Base-by-base conservation (phyloP, 1,139 yeast genomes). In the Sugiyamaella neomexicana region DNA sequence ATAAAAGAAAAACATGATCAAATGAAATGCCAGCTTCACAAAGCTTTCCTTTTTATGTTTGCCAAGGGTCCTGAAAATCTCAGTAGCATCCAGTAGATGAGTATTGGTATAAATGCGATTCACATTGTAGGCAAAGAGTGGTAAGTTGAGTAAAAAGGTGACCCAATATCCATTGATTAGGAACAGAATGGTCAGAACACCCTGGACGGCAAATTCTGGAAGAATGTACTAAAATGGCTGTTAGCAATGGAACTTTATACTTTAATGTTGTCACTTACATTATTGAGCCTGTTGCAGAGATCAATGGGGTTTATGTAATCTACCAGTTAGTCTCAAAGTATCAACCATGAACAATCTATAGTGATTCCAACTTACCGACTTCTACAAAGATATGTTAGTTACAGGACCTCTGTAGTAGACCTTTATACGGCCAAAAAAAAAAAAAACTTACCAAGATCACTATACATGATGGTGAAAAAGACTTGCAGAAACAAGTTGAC, bases 281-380 rank as follows among this genome's bases (percentile, higher is more conserved):
- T 85, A 77, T 93, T 93, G 67, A 93, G 82, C 68, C 88, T 87
- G 76, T 89, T 89, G 77, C 99, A 93, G 65, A 93, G 80, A 72
- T 95, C 99, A 70, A 93, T 90, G 51, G 98, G 98, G 72, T 93
- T 93, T 76, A 91, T 89, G 75, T 90, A 91, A 70, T 91, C 98
- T 54, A 23, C 38, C 46, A 27, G 40, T 34, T 12, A 29, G 34
- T 9, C n/a, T n/a, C n/a, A n/a, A n/a, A n/a, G n/a, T n/a, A n/a
- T n/a, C 2, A 12, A 29, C 34, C 5, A 9, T 29, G 7, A 4
- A 29, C 34, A 29, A 29, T 29, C n/a, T 5, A 29, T 20, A 7
- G 7, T 29, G 34, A 29, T 29, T 29, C 34, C 34, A 17, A 56
- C 61, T 42, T 56, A 58, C 61, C 61, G 41, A 58, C 61, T 46